Evolutionary conservation across 805 yeast species (phyloP), one percentile per base, ranked within the genome.

Genomic region (Zygotorulaspora florentina): DNA sequence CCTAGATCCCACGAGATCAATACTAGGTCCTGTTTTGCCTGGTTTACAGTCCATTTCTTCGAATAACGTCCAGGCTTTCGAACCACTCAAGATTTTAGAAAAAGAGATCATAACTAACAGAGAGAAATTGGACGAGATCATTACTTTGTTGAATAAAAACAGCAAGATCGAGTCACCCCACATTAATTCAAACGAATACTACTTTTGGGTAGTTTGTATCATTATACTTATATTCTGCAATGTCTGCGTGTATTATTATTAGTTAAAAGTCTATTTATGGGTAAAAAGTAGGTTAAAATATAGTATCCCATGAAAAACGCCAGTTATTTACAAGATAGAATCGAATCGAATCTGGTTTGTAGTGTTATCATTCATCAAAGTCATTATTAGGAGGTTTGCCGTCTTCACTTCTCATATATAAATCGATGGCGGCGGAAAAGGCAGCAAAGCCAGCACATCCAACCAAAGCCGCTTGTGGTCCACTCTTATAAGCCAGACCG

Each of bases 361-460:
- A n/a, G 29, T 28, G n/a, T 10, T 15, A 29, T 63, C 56, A 77
- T 36, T 74, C 76, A 59, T 89, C 95, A 67, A 89, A 93, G 69
- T 93, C 98, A 60, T 86, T 83, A 39, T 73, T 62, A 15, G 98
- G 97, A 18, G 98, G 97, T 39, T 77, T 77, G 3, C 83, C 81
- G 61, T 83, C 76, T 55, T 89, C 97, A 56, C 86, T 80, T 56
- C 90, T 78, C 84, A 90, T 76, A 58, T 90, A 90, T 54, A 85
- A 64, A 62, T 90, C 96, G 48, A 90, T 70, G 35, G 95, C 96
- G 3, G 88, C 82, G 45, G 95, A 84, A 65, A 93, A 93, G 7
- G 93, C 96, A 2, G 98, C 97, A 71, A 93, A 93, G 8, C 97
- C 99, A 23, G 95, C 96, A 73, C 98, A 93, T 1, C 99, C 99